Evolutionary conservation across 345 rosid genomes (phyloP), one percentile per base, ranked within the genome.

Genomic region (Reutealis trisperma): DNA sequence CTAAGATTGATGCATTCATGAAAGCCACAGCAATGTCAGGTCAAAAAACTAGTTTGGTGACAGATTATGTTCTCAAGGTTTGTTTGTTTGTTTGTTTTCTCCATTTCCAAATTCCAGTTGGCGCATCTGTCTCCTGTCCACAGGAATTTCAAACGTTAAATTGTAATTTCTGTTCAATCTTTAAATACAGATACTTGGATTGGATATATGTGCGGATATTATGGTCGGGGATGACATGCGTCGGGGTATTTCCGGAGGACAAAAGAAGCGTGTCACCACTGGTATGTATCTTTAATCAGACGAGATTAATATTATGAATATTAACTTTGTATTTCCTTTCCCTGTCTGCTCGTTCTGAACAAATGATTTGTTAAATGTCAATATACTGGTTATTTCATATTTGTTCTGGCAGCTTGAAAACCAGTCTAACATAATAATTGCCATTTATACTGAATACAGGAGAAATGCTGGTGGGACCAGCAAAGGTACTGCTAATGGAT

Each of bases 381-480:
- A 37, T 37, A 37, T 37, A 37, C 5, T 37, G 14, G 18, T 10
- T 51, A 10, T 51, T 16, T 51, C 44, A 16, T 37, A 12, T 66
- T 34, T 8, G 5, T 47, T 25, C 37, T 32, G 62, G 24, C 22
- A 41, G n/a, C 54, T 45, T 9, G 37, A 27, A 24, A 51, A 55
- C 37, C 25, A 65, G 25, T 58, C 54, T 60, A 42, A 37, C 41
- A 37, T 37, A 5, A 71, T 72, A 65, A 34, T 47, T 64, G 52
- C 65, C 72, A 34, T 78, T 25, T 76, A 41, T 63, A 55, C 30
- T 78, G 77, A 77, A 32, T 81, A 82, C 89, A 94, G 98, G 98
- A 71, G 98, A 94, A 81, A 92, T 94, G 98, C 75, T 94, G 85
- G 97, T 90, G 7, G 98, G 97, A 81, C 93, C 98, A 1, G 98